phyloP scores from a whole-genome alignment of 805 yeast genomes.

The Nakazawaea ambrosiae region DNA sequence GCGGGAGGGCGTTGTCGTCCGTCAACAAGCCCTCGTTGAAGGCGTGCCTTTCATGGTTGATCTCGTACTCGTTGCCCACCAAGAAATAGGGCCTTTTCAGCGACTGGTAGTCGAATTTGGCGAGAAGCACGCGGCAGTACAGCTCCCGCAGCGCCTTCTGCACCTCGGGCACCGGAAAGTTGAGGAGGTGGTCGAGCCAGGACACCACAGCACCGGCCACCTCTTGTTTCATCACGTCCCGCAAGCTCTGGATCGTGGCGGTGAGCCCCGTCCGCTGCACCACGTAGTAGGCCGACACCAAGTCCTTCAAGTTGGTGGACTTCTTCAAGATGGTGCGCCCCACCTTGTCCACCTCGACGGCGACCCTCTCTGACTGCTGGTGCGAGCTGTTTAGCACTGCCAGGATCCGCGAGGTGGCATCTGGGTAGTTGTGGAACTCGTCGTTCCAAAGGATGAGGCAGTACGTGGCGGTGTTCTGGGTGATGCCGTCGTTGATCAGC shows the following conservation, averaged over 20 bases:
- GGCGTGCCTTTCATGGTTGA: conserved; percentile 12
- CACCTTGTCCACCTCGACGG: conserved; percentile 38
- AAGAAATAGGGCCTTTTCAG: conserved; percentile 11
- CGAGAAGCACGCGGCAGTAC: conserved; percentile 38
- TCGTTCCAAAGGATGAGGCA: conserved; percentile 69
- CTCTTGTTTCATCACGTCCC: conserved; percentile 32
- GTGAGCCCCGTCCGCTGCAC: conserved; percentile 45
- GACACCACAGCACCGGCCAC: conserved; percentile 35
- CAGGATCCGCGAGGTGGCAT: conserved; percentile 11
- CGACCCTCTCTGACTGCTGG: conserved; percentile 26
- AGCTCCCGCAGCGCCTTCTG: conserved; percentile 31
- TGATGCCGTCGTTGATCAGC: conserved; percentile 17
- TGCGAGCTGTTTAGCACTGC: conserved; percentile 4
- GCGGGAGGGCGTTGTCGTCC: conserved; percentile 27
- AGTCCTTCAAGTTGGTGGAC: conserved; percentile 18
- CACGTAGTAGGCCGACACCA: conserved; percentile 27
- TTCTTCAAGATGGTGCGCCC: conserved; percentile 43
- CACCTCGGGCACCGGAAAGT: conserved; percentile 28
- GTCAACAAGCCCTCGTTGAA: conserved; percentile 24
- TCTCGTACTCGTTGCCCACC: background rate
- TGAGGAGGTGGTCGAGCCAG: conserved; percentile 42
- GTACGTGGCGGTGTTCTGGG: conserved; percentile 29
- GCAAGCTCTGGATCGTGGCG: conserved; percentile 37
- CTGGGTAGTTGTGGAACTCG: conserved; percentile 52
- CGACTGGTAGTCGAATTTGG: conserved; percentile 12